Evolutionary conservation across 1,284 basidiomycete genomes (phyloP), one percentile per base, ranked within the genome.

Genomic region (Pseudozyma pruni): DNA sequence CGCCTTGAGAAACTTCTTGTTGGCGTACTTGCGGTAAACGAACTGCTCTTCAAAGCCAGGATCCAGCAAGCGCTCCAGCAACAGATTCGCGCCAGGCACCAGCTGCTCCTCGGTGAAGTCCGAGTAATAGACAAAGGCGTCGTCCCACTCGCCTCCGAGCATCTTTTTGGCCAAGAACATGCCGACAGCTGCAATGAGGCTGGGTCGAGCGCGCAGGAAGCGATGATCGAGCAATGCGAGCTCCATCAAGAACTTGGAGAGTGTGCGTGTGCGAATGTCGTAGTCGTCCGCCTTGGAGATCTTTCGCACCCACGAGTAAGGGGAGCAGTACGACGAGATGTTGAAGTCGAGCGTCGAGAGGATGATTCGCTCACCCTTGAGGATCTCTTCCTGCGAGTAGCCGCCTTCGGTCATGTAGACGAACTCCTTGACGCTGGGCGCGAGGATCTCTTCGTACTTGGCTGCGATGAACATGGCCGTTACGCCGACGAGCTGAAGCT

Each of bases 221-320:
- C 92, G 89, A 81, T 96, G 85, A 83, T 98, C 95, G 60, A 98
- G 86, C 49, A 98, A 86, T 8, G 94, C 96, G 43, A 96, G 91
- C 84, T 99, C 96, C 81, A 94, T 95, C 82, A 98, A 85, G 86
- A 97, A 98, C 84, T 99, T 99, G 56, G 76, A 78, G 55, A 99
- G 85, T 11, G 96, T 99, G 60, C 96, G 87, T 7, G 95, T 98
- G 83, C 97, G 95, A 76, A 98, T 90, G 83, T 98, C 94, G 83
- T 95, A 98, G 61, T 92, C 90, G 78, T 98, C 96, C 4, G 95
- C 96, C 84, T 98, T 98, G 84, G 92, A 94, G 61, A 94, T 90
- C 78, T 91, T 90, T 71, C 96, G 89, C 86, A 98, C 94, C 96
- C 96, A 98, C 82, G 92, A 94, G 86, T 98, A 98, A 2, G 96